phyloP scores from a whole-genome alignment of 768 basidiomycete species.

The Lentinula lateritia region DNA sequence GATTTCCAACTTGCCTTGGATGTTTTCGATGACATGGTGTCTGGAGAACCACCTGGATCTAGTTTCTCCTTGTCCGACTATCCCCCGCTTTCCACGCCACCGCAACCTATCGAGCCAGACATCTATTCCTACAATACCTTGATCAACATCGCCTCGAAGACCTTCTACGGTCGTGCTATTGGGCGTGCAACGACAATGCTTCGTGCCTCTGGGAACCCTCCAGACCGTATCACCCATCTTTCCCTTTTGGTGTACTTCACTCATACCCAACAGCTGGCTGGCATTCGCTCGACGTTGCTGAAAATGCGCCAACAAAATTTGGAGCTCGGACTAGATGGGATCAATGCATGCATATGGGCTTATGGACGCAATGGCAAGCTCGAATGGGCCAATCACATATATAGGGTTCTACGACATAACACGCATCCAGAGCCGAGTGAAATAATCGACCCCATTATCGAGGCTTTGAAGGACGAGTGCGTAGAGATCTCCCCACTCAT shows the following conservation, averaged over 20 bases:
- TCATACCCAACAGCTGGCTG: conserved; percentile 37
- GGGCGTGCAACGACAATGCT: conserved; percentile 51
- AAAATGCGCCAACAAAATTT: conserved; percentile 46
- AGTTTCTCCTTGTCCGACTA: conserved; percentile 11
- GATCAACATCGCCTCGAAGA: conserved; percentile 56
- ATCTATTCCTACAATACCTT: conserved; percentile 67
- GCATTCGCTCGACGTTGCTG: conserved; percentile 49
- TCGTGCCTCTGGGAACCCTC: conserved; percentile 43
- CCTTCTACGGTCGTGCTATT: conserved; percentile 35
- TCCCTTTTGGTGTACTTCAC: conserved; percentile 54
- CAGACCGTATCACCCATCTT: conserved; percentile 61
- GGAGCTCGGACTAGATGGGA: conserved; percentile 55
- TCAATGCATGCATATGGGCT: conserved; percentile 70
- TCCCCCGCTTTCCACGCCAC: conserved; percentile 9
- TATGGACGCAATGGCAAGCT: conserved; percentile 48
- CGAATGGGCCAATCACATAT: conserved; percentile 56
- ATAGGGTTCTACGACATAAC: conserved; percentile 57
- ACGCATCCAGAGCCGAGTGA: conserved; percentile 34
- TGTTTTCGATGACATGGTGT: conserved; percentile 58
- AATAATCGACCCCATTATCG: conserved; percentile 25
- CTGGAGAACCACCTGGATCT: conserved; percentile 36
- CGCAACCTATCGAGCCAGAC: conserved; percentile 42
- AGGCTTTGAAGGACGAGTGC: conserved; percentile 37
- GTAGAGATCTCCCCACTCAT: conserved; percentile 33
- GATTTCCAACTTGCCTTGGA: conserved; percentile 59